phyloP scores from a whole-genome alignment of 345 rosid species.

The Sisymbrium altissimum region DNA sequence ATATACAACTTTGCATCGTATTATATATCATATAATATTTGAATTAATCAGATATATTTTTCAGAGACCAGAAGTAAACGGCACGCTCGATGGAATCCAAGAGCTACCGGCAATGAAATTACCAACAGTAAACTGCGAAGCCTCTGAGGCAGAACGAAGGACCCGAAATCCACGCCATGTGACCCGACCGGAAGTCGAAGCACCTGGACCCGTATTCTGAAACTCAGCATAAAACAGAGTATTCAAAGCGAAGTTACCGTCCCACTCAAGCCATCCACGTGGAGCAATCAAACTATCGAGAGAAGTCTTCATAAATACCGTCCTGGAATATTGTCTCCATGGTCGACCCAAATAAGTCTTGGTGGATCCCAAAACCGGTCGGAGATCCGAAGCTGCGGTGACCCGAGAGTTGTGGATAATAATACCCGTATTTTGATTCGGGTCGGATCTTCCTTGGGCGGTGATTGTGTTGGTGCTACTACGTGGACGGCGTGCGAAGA shows the following conservation, averaged over 20 bases:
- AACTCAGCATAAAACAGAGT: constrained; percentile 63
- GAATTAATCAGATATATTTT: background rate
- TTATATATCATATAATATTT: background rate
- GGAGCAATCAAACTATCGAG: constrained; percentile 50
- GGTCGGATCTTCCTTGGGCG: constrained; percentile 59
- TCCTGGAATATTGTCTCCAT: constrained; percentile 55
- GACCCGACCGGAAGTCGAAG: constrained; percentile 43
- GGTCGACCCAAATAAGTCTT: constrained; percentile 58
- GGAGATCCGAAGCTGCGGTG: constrained; percentile 49
- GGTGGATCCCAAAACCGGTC: constrained; percentile 47
- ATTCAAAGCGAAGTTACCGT: constrained; percentile 41
- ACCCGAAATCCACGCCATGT: constrained; percentile 53
- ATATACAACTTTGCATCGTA: constrained; percentile 19
- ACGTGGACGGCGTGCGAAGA: constrained; percentile 47
- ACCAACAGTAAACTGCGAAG: constrained; percentile 46
- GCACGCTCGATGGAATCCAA: constrained; percentile 52
- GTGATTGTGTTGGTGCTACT: constrained; percentile 43
- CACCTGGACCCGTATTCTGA: constrained; percentile 51
- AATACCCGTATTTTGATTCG: constrained; percentile 62
- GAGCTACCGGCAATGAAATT: constrained; percentile 47
- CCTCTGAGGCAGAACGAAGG: constrained; percentile 41
- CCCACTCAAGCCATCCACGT: constrained; percentile 59
- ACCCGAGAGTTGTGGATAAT: constrained; percentile 51
- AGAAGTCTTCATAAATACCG: constrained; percentile 46
- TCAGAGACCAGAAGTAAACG: constrained; percentile 51